A percentile compares a stretch with the other conserved stretches of the same genome.
Evolutionary conservation across 495 filamentous ascomycete genomes (phyloP).

Genomic region (Mycothermus thermophilus): DNA sequence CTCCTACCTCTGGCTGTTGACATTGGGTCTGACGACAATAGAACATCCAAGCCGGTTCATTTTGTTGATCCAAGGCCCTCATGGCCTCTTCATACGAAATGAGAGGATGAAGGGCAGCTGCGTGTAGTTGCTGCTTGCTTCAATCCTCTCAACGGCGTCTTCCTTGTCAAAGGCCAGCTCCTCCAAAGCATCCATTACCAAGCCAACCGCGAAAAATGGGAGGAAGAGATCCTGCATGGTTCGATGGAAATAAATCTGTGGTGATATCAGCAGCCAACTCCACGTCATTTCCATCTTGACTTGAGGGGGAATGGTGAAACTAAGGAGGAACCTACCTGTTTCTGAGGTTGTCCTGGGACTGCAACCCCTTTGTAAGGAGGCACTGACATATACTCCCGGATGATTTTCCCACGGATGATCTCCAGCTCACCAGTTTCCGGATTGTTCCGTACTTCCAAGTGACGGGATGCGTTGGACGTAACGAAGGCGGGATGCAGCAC

Average conservation of each 20-base stretch:
- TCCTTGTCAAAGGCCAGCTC: conserved; percentile 25
- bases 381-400: conserved; percentile 25
- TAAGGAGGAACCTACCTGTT: conserved; percentile 15
- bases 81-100: conserved; percentile 18
- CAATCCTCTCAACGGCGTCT: conserved; percentile 11
- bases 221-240: conserved; percentile 26
- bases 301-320: neutral
- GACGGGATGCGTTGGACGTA: conserved; percentile 21
- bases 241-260: conserved; percentile 28
- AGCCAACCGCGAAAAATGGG: conserved; percentile 22
- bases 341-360: conserved; percentile 15
- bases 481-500: conserved; percentile 33
- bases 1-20: too few species aligned
- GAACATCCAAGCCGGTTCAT: too few species aligned
- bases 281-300: neutral
- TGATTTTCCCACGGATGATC: conserved; percentile 13
- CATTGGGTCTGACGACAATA: too few species aligned
- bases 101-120: conserved; percentile 25
- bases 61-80: too few species aligned
- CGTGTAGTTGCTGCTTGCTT: conserved; percentile 21
- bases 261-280: neutral
- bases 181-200: conserved; percentile 31
- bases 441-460: conserved; percentile 14
- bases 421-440: conserved; percentile 13
- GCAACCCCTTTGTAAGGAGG: conserved; percentile 22